Base-by-base conservation (phyloP, 495 filamentous ascomycete species). In the Parathielavia appendiculata region DNA sequence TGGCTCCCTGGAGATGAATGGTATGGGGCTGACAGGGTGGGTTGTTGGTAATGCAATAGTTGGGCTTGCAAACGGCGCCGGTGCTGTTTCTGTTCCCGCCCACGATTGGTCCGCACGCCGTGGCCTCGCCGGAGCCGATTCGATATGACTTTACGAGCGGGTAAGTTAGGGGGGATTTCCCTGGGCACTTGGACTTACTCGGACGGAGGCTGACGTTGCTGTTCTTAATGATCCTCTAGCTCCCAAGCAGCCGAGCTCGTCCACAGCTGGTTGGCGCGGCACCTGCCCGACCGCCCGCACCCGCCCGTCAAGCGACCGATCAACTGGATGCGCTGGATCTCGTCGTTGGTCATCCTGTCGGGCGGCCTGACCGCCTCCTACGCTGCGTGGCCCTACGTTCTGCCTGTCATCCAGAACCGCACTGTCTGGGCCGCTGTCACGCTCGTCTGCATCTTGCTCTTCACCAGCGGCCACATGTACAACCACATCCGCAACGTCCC, bases 401-500 rank as follows among this genome's bases (percentile, higher is more conserved):
- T 93, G n/a, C 93, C 95, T 30, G 69, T 96, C 54, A 75, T 97
- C 38, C 89, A 90, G 68, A 97, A 89, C 71, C 83, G 92, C 54
- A 97, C 93, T 57, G 73, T 97, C 30, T 99, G 93, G 95, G 91
- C 93, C 35, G 92, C 88, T 30, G 69, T 96, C 62, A 92, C 88
- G 68, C 75, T 99, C 51, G 89, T 99, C 63, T 81, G 84, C 9
- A 90, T 99, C 57, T 83, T 99, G 43, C 76, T 99, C 35, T 99
- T 99, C 76, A 97, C 89, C 36, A 91, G 86, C 62, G 93, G 95
- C 14, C 91, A 97, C 69, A 98, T 99, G 93, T 99, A 92, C 81
- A 97, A 97, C 73, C 93, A 97, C 64, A 99, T 99, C 68, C 82
- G 93, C 55, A 91, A 91, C 67, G 91, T 93, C 0, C 92, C 93